Conservation (phyloP, 257 asterid genomes). For the Dorcoceras hygrometricum region DNA sequence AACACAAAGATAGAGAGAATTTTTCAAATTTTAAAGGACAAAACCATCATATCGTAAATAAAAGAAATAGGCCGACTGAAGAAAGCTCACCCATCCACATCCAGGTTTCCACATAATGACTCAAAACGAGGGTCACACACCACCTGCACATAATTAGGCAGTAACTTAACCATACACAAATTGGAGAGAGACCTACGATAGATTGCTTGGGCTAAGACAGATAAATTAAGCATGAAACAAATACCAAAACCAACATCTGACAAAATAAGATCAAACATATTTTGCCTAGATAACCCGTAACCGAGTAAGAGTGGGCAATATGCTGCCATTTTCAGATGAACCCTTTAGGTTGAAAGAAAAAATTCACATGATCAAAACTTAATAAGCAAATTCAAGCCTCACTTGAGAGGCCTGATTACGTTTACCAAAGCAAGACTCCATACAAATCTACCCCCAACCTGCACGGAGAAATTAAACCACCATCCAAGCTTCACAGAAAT, state of each 20-base stretch:
- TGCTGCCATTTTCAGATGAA: background rate
- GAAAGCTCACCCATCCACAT: slow-evolving; percentile 62
- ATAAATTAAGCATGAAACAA: slow-evolving; percentile 8
- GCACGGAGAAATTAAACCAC: background rate
- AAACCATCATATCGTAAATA: background rate
- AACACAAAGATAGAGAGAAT: too few relatives aligned
- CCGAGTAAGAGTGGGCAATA: background rate
- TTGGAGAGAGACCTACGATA: background rate
- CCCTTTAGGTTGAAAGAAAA: background rate
- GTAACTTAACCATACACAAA: slow-evolving; percentile 17
- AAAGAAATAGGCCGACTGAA: slow-evolving; percentile 16
- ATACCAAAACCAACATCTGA: slow-evolving; percentile 3
- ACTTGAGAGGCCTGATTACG: background rate
- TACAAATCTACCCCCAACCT: background rate
- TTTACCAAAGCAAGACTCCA: background rate
- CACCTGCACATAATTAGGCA: slow-evolving; percentile 40
- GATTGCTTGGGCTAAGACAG: background rate
- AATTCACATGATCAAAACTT: background rate
- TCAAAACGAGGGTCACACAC: slow-evolving; percentile 96
- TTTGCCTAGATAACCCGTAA: background rate
- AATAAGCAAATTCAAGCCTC: background rate
- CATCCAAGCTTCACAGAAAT: background rate
- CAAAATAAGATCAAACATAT: background rate
- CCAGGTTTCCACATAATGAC: slow-evolving; percentile 61
- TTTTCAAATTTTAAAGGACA: background rate